Conservation (phyloP, 31 red algal genomes). For the Asparagopsis taxiformis region DNA sequence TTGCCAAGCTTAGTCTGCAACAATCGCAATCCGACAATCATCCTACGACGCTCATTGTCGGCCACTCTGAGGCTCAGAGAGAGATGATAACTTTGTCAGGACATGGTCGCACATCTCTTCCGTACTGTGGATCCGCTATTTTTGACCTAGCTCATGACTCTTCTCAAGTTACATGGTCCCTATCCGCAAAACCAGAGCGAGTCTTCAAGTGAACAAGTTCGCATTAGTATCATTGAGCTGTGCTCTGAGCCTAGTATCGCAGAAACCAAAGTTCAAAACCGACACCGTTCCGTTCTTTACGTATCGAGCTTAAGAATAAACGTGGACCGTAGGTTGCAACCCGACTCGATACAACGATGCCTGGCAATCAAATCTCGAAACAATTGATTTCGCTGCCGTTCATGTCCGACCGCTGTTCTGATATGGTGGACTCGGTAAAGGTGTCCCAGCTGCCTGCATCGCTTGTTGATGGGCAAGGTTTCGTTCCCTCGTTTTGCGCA, state of each 20-base stretch:
- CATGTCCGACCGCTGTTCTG: slow-evolving; percentile 18
- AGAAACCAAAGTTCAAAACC: not conserved
- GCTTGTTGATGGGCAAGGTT: slow-evolving; percentile 63
- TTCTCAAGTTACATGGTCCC: not conserved
- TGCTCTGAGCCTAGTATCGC: too few species aligned
- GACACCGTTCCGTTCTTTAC: not conserved
- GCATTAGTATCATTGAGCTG: too few species aligned
- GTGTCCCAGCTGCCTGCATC: slow-evolving; percentile 62
- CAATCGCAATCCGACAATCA: not conserved
- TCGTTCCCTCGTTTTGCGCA: slow-evolving; percentile 47
- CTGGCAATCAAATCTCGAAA: slow-evolving; percentile 3
- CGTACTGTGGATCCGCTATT: not conserved
- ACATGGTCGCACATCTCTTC: not conserved
- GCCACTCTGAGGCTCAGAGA: slow-evolving; percentile 4
- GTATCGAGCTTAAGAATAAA: not conserved
- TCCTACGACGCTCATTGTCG: not conserved
- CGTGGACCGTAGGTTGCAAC: not conserved
- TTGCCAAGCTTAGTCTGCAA: not conserved
- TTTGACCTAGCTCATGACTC: not conserved
- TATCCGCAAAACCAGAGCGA: not conserved
- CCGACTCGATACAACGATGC: not conserved
- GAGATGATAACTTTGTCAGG: not conserved
- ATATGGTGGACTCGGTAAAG: slow-evolving; percentile 54
- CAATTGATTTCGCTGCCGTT: not conserved
- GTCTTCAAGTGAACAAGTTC: too few species aligned